Percentiles rank a stretch among this genome's conserved stretches.
These are phyloP conservation scores for Citrus inodora DNA, from an alignment of 345 rosid species.

Conservation along the genomic window DNA sequence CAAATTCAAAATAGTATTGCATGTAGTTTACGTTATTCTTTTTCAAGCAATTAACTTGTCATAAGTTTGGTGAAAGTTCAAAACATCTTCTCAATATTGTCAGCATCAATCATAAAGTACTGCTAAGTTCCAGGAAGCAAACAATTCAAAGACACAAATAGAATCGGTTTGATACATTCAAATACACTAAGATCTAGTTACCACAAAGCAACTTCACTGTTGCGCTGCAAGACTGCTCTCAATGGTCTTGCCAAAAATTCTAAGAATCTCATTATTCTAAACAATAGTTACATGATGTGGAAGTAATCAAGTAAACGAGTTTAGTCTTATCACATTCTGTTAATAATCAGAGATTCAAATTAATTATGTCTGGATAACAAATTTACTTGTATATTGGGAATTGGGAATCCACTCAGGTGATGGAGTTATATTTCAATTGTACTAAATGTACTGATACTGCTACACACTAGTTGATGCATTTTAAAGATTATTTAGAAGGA, in stretches of 20 bases:
- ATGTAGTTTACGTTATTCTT: neutral
- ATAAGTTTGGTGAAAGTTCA: neutral
- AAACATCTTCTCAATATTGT: neutral
- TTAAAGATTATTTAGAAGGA: neutral
- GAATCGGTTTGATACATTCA: neutral
- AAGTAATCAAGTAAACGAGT: neutral
- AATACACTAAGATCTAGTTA: neutral
- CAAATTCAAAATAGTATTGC: neutral
- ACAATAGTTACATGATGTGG: neutral
- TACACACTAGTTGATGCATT: neutral
- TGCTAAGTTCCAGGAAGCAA: neutral
- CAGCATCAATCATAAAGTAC: neutral
- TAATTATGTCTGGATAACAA: neutral
- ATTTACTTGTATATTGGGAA: neutral
- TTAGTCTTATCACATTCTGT: neutral
- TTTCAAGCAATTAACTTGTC: neutral
- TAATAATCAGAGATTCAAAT: neutral
- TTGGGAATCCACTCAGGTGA: neutral
- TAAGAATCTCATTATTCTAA: neutral
- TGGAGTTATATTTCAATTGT: neutral
- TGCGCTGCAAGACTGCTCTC: neutral
- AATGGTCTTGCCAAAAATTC: neutral
- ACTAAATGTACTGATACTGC: neutral
- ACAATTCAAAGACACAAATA: neutral
- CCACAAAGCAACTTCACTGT: neutral